Percentiles rank a stretch among this genome's conserved stretches.
phyloP scores from a whole-genome alignment of 2,329 filamentous ascomycete genomes.

The Akanthomyces uredinophilus region DNA sequence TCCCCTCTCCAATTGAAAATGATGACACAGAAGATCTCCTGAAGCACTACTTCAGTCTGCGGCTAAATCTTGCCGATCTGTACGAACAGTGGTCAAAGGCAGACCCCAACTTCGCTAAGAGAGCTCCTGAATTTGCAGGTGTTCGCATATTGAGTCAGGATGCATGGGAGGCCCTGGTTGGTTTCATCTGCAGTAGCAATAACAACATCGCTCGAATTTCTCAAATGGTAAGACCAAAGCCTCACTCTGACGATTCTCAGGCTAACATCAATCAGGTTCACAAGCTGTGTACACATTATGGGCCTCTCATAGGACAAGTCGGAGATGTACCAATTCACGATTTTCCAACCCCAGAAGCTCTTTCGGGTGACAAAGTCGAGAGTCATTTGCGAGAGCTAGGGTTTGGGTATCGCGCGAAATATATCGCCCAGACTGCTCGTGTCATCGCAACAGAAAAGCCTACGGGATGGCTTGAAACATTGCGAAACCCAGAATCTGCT shows the following conservation, averaged over 20 bases:
- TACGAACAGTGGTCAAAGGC: conserved; percentile 83
- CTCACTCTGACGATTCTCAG: neutral
- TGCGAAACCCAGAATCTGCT: conserved; percentile 72
- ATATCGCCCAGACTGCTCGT: conserved; percentile 79
- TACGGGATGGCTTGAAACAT: conserved; percentile 66
- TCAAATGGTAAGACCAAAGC: conserved; percentile 64
- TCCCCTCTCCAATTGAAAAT: conserved; percentile 18
- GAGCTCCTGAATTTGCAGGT: conserved; percentile 81
- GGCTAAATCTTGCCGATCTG: conserved; percentile 66
- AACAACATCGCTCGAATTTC: conserved; percentile 96
- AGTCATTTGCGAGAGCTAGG: conserved; percentile 73
- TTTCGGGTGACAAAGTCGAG: conserved; percentile 75
- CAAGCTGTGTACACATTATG: conserved; percentile 85
- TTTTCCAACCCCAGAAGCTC: conserved; percentile 70
- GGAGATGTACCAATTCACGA: conserved; percentile 74
- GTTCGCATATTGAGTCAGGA: conserved; percentile 92
- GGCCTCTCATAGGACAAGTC: conserved; percentile 66
- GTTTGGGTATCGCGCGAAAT: conserved; percentile 92
- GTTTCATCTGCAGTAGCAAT: conserved; percentile 98
- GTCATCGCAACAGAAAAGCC: conserved; percentile 66
- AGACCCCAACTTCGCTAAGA: conserved; percentile 83
- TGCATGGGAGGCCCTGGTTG: conserved; percentile 88
- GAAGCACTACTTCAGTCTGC: conserved; percentile 80
- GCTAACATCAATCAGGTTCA: conserved; percentile 51
- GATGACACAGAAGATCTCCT: conserved; percentile 73